Base-by-base conservation (phyloP, 1,284 basidiomycete genomes). In the Cryptococcus wingfieldii region DNA sequence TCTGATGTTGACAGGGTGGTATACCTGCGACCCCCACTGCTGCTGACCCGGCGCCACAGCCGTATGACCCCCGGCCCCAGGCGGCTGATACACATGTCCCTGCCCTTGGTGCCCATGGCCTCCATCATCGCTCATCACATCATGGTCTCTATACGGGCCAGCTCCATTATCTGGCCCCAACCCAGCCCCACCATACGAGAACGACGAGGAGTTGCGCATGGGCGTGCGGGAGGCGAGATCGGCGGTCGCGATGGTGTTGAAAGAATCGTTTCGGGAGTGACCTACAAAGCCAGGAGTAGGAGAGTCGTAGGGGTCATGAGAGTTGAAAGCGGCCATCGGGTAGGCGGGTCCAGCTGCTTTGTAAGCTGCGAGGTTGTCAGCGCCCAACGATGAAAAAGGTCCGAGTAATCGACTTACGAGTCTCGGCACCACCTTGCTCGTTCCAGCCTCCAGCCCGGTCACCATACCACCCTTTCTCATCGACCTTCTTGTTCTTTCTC, bases 211-310 rank as follows among this genome's bases (percentile, higher is more conserved):
- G 19, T 47, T 53, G n/a, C 60, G 31, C 63, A 63, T 59, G 19
- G 67, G 65, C 31, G 58, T 53, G 10, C 61, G 53, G 12, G 59
- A 43, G 13, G 61, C 58, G 39, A 75, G 59, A 58, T 73, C 72
- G 27, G 66, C 62, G 0, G 72, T 75, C 8, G 69, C 72, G 63
- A 75, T 75, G n/a, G 69, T 72, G 50, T 60, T 63, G 14, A 72
- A 51, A 23, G 64, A 67, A 4, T 62, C 57, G 16, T 57, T 61
- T 19, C 59, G 42, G 14, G 67, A 67, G 55, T 65, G 67, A 45
- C 52, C 42, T 48, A 54, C 12, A 53, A 48, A 23, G 47, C 45
- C 10, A 48, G 45, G 38, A 12, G 44, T 14, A 39, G 38, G 42
- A 18, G 57, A 59, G 27, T 41, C 39, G 25, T 49, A 41, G 49